Evolutionary conservation across 805 yeast genomes (phyloP), one percentile per base, ranked within the genome.

Genomic region (Suhomyces sp.): DNA sequence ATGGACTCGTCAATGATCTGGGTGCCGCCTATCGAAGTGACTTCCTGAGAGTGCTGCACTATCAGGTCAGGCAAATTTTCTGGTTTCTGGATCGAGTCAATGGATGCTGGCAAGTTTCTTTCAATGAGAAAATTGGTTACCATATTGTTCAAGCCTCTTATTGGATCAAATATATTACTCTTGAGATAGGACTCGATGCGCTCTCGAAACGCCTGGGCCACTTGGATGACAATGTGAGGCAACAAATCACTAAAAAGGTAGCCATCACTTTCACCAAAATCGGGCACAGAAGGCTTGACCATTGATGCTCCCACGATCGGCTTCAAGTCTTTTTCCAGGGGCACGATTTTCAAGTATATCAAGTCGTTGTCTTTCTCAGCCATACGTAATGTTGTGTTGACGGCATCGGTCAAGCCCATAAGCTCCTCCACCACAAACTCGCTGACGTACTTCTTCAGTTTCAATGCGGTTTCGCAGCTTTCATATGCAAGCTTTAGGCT

Each of bases 311-410:
- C 78, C 1, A 67, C 61, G 3, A 84, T 71, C 0, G 72, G 59
- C 0, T 80, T 72, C 1, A 83, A 57, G 1, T 74, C 70, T 0
- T 61, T 52, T 6, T 57, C 60, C 1, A 55, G 58, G 0, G 96
- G 96, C 0, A 89, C 83, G 1, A 73, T 69, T 52, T 87, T 85
- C 39, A 88, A 68, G 65, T 89, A 89, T 5, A 92, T 84, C 58
- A 90, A 72, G 60, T 90, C 92, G 63, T 91, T 91, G 57, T 91
- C 97, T 57, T 84, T 78, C 56, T 87, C 90, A 0, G 92, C 82
- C 2, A 79, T 72, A 15, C 73, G 67, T 8, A 85, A 60, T 1
- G 77, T 73, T 1, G 73, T 76, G 8, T 68, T 62, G 1, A 87
- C 72, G 2, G 76, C 74, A 3, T 65, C 63, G 1, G 64, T 56